Base-by-base conservation (phyloP, 2,329 filamentous ascomycete species). In the Colletotrichum sp. region DNA sequence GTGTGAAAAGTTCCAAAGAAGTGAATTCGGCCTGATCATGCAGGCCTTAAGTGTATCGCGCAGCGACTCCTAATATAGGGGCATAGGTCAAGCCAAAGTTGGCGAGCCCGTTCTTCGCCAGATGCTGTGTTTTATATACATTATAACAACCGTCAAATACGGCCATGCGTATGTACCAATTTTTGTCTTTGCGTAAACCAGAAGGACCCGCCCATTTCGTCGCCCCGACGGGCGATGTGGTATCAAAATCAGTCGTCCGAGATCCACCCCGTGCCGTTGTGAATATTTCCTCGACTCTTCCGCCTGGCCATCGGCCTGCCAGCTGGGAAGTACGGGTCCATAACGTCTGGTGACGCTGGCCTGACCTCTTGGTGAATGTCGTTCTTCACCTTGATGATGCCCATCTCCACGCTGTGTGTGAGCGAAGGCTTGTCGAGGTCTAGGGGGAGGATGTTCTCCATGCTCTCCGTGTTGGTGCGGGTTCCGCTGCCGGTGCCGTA, bases 361-460 rank as follows among this genome's bases (percentile, higher is more conserved):
- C 64, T 26, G 16, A 34, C 39, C 26, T 76, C 71, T 15, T 74
- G 68, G 4, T 60, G 59, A 3, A 44, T 60, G 28, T 76, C 71
- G 22, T 74, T 62, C 36, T 66, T 76, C 16, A 69, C 59, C 15
- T 76, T 76, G 34, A 74, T 74, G 15, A 76, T 66, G n/a, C 74
- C 74, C 70, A 76, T 74, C 30, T 76, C 74, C 32, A 76, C 74
- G 59, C 74, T 74, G 10, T 76, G 59, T n/a, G 65, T 28, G 16
- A 60, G 60, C 7, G 71, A 76, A 9, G 74, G 70, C 65, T 65
- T 73, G 57, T 52, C 64, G 16, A 76, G 28, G 8, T 76, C 70
- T 30, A 76, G 36, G 16, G 64, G 59, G 10, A 76, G 60, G 18
- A 76, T 69, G 44, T 74, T 76, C 71, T 76, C 74, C 59, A 66